Base-by-base conservation (phyloP, 1,139 yeast genomes). In the Yamadazyma mexicana region DNA sequence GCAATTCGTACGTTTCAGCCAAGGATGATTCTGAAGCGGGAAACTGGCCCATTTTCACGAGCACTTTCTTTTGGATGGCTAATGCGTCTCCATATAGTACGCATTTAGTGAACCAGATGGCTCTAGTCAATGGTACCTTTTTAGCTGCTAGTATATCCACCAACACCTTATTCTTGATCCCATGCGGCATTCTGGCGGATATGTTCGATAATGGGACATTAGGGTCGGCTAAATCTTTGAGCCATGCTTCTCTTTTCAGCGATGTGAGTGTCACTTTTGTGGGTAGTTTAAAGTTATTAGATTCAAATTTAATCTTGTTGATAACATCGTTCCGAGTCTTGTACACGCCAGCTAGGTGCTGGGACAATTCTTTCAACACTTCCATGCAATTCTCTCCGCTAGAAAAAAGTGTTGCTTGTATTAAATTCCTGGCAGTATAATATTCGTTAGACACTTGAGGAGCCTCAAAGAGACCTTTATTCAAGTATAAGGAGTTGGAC, bases 201-300 rank as follows among this genome's bases (percentile, higher is more conserved):
- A 91, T 73, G 42, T 77, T 78, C 38, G 76, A 68, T 35, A 91
- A 63, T 0, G 96, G 87, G 0, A 84, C 72, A 14, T 68, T 62
- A 0, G 83, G 77, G 40, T 85, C 75, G 1, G 94, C 87, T 39
- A 91, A 67, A 54, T 88, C 95, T 39, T 75, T 74, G 35, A 91
- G 65, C 98, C 98, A 91, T 1, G 81, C 70, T 47, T 88, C 96
- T 46, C 83, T 75, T 56, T 87, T 86, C 55, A 83, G 84, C 42
- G 91, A 95, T 0, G 97, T 89, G 25, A 91, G 64, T 0, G 97
- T 91, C 15, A 91, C 95, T 46, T 96, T 68, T 9, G 92, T 91
- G 0, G 95, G 96, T 18, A 86, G 86, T 53, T 76, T 80, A 63
- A 81, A 87, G 9, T 77, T 71, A 23, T 66, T 64, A 17, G 83